Evolutionary conservation across 441 rosid genomes (phyloP).

Genomic region (Croton laevigatus): DNA sequence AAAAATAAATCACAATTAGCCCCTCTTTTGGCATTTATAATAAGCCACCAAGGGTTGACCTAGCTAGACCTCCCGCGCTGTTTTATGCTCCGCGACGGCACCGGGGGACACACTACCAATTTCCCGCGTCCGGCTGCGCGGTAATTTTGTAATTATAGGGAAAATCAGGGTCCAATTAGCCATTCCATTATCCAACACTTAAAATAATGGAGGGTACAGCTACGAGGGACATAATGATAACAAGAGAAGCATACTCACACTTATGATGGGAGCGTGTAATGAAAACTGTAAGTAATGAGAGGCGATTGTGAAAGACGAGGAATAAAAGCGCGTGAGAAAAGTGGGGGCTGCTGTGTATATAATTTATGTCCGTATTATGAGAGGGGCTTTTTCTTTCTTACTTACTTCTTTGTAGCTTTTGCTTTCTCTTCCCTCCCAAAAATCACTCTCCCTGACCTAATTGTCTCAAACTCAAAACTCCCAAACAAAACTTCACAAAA

Average conservation of each 20-base stretch:
- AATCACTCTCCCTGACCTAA: conserved; percentile 23
- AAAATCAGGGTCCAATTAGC: neutral
- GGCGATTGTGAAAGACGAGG: neutral
- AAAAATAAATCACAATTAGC: neutral
- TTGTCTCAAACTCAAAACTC: neutral
- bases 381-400: conserved; percentile 18
- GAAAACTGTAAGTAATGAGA: neutral
- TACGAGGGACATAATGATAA: conserved; percentile 42
- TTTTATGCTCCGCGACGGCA: conserved; percentile 23
- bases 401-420: conserved; percentile 22
- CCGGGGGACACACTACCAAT: too few relatives aligned
- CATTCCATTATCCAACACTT: neutral
- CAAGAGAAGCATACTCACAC: conserved; percentile 16
- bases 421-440: conserved; percentile 44
- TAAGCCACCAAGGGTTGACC: conserved; percentile 30
- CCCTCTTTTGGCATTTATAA: too few relatives aligned
- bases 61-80: conserved; percentile 43
- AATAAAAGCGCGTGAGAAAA: conserved; percentile 28
- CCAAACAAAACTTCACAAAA: neutral
- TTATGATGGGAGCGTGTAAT: conserved; percentile 24
- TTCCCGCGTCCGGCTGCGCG: neutral
- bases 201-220: conserved; percentile 43
- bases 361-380: conserved; percentile 45
- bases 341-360: conserved; percentile 38
- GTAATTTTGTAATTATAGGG: conserved; percentile 17